Evolutionary conservation across 2,329 filamentous ascomycete species (phyloP), one percentile per base, ranked within the genome.

Genomic region (Fragosphaeria purpurea): DNA sequence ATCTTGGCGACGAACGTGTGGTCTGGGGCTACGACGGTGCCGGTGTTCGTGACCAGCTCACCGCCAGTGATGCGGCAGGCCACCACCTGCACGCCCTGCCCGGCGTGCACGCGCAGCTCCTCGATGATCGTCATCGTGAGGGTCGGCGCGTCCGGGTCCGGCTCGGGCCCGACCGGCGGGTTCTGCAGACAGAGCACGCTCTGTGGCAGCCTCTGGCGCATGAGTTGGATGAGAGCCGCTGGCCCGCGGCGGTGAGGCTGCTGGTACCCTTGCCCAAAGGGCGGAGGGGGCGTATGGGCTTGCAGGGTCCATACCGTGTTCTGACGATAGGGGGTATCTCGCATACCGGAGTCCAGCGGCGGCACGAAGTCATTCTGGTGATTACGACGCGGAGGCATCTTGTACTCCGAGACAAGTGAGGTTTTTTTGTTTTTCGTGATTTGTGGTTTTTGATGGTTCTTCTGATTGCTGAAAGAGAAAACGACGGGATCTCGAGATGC

Each of bases 241-340:
- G 52, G 53, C 0, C 55, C 55, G 3, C 55, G 48, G 1, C 52
- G 45, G 44, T 55, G 50, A 30, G n/a, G 10, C 2, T 7, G 11
- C 12, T 45, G 54, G 53, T 58, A 58, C 2, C 56, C 56, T 4
- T 38, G 13, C 3, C 56, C 56, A 42, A 58, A 56, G 1, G 56
- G 56, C 3, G 50, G 31, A 1, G 31, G 49, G 0, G 55, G 40
- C 1, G 39, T 13, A 31, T 58, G 56, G 12, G 44, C 31, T 12
- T 53, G 48, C 5, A 58, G 45, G 1, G 6, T 34, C 50, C 50
- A 56, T 5, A 22, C 22, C 22, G 22, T 22, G 22, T 22, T 22
- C 22, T 22, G 22, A 3, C 22, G 22, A 3, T 22, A 22, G 22
- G 22, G 22, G 3, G 22, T 22, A 22, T 22, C 22, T 22, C 22